Conservation (phyloP, 768 basidiomycete genomes). For the Butyriboletus loyo region DNA sequence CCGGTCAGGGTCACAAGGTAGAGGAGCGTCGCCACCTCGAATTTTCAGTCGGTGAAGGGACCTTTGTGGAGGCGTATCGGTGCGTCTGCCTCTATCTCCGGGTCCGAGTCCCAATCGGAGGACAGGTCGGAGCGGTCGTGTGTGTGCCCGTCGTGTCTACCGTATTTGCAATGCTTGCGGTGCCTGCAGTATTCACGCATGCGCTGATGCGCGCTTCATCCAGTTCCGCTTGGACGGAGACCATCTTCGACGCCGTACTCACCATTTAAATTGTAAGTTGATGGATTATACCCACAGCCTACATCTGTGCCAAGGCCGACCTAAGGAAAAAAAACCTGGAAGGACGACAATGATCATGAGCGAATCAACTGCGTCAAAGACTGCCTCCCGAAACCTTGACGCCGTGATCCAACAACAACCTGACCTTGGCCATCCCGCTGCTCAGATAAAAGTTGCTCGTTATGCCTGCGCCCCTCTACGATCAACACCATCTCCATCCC, state of each 20-base stretch:
- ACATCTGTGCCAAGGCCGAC: slow-evolving; percentile 91
- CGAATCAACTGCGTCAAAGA: not conserved
- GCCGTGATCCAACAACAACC: no score
- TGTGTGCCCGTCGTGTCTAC: no score
- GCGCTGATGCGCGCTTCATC: slow-evolving; percentile 3
- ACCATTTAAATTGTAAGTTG: slow-evolving; percentile 65
- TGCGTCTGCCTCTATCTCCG: not conserved
- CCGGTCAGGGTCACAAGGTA: slow-evolving; percentile 88
- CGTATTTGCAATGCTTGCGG: not conserved
- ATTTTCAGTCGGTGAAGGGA: slow-evolving; percentile 51
- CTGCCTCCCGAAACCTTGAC: not conserved
- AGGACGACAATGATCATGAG: not conserved
- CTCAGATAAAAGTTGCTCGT: slow-evolving; percentile 96
- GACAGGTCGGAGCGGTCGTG: not conserved
- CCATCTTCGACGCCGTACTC: slow-evolving; percentile 71
- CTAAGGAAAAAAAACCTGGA: slow-evolving; percentile 33
- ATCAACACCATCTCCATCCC: slow-evolving; percentile 70
- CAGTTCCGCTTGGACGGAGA: no score
- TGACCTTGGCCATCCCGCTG: no score
- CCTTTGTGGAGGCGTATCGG: not conserved
- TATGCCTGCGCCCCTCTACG: slow-evolving; percentile 62
- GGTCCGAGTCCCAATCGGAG: not conserved
- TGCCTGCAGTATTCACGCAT: not conserved
- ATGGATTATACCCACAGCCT: no score
- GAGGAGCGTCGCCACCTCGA: slow-evolving; percentile 68